A percentile compares a stretch with the other conserved stretches of the same genome.
Conservation (phyloP, 202 grass and related monocot species). For the Musa balbisiana region DNA sequence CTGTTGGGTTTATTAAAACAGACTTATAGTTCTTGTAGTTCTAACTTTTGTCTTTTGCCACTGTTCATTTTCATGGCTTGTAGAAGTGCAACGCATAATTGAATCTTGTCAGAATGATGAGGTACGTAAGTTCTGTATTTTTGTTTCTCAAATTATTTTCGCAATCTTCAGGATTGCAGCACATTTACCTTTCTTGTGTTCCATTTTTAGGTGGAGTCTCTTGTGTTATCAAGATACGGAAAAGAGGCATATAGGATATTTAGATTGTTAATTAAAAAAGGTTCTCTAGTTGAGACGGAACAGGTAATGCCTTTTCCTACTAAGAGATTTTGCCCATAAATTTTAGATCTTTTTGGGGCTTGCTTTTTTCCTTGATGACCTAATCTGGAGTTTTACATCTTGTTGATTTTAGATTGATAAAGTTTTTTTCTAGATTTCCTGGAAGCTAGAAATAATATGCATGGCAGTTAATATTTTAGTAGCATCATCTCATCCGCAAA, state of each 20-base stretch:
- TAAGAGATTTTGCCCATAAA: slow-evolving; percentile 16
- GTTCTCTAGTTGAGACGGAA: slow-evolving; percentile 50
- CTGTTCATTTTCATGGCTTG: slow-evolving; percentile 27
- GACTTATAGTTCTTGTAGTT: slow-evolving; percentile 3
- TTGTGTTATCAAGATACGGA: slow-evolving; percentile 71
- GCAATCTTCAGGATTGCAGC: slow-evolving; percentile 13
- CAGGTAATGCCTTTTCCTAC: slow-evolving; percentile 41
- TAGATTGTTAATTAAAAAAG: slow-evolving; percentile 49
- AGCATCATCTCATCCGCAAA: too few relatives aligned
- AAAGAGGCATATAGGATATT: slow-evolving; percentile 72
- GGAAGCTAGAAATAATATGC: too few relatives aligned
- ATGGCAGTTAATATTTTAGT: too few relatives aligned
- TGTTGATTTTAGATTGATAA: background rate
- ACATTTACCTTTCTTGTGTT: slow-evolving; percentile 24
- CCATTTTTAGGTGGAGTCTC: slow-evolving; percentile 48
- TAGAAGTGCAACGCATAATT: slow-evolving; percentile 59
- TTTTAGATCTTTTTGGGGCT: background rate
- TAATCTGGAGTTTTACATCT: background rate
- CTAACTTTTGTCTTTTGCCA: slow-evolving; percentile 8
- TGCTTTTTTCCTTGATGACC: background rate
- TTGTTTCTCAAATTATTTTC: slow-evolving; percentile 1
- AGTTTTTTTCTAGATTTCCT: background rate
- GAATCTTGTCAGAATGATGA: slow-evolving; percentile 71
- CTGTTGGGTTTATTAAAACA: slow-evolving; percentile 9
- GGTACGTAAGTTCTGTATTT: slow-evolving; percentile 25